Evolutionary conservation across 257 asterid species (phyloP), one percentile per base, ranked within the genome.

Genomic region (Scutellaria galericulata): DNA sequence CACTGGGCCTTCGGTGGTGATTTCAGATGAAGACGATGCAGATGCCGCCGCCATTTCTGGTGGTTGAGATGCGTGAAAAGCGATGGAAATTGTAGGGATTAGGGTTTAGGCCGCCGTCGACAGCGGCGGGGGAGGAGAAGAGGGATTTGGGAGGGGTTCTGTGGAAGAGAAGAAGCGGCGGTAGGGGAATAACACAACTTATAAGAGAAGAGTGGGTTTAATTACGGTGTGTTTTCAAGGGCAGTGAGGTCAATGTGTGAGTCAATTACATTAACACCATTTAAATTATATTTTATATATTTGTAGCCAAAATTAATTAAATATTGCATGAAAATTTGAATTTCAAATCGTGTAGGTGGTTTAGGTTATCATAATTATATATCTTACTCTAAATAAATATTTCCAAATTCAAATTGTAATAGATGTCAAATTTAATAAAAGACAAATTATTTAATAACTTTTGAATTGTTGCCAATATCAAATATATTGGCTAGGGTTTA

Each of bases 1-100:
- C 11, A 95, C 98, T 0, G 99, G 97, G 2, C 99, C 97, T 31
- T 86, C 97, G 67, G 55, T 57, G 37, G 75, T 31, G 78, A 68
- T 53, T n/a, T 92, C 96, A 42, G 89, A 68, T 13, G 69, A 52
- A 18, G 81, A 50, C 42, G 82, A 68, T 48, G 75, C 66, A 47
- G 85, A 50, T 44, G 73, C 39, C 44, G 84, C 81, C 53, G 91
- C 83, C 85, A 83, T 80, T 53, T 24, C 24, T 3, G 63, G 72
- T 53, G 65, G 66, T 40, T 62, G 73, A 22, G 74, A 60, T 37
- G 47, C 50, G 62, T 18, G 39, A 13, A 6, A 13, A 14, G 22
- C 8, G 63, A 13, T 7, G 11, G 18, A 7, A 51, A n/a, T 15
- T 2, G 22, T 35, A 12, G 37, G 67, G 7, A 5, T 22, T 79